Base-by-base conservation (phyloP, 768 basidiomycete genomes). In the Boletus patriciae region DNA sequence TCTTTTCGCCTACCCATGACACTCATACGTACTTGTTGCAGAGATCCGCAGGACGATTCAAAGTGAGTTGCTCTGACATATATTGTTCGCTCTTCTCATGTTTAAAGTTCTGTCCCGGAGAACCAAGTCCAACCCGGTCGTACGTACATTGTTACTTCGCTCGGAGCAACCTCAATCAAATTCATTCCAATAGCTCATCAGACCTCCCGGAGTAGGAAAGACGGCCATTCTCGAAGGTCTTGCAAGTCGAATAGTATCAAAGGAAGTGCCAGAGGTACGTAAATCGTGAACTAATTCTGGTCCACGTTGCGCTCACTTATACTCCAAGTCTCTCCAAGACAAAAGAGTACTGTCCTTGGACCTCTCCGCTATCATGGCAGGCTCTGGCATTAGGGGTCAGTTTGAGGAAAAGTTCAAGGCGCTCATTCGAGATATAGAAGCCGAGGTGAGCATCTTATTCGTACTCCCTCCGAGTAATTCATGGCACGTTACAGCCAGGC, bases 341-440 rank as follows among this genome's bases (percentile, higher is more conserved):
- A 96, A 94, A 68, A 83, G 89, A n/a, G 90, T 97, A 0, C 80
- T 96, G 0, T 85, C 94, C 0, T 81, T 96, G 52, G 94, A 95
- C 69, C 78, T 96, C 3, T 80, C 92, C 0, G 83, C 86, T 1
- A 83, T 96, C 23, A 82, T 95, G 75, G 94, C 92, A 8, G 94
- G 94, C 1, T 92, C 93, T 1, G 92, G 93, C 0, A 89, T 96
- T 50, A 85, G 94, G 41, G 94, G 94, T 2, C 90, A 94, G 62
- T 95, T 95, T 51, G 94, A 97, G 63, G 92, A 92, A 70, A 93
- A 93, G 63, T 94, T 95, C 80, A 94, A 95, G 70, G 88, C 85
- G 0, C 77, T 97, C 2, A 76, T 96, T n/a, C 82, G 82, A 27
- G 94, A 97, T 66, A 95, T 97, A 55, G 92, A 94, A 68, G 90